Base-by-base conservation (phyloP, 345 rosid genomes). In the Moricandia arvensis region DNA sequence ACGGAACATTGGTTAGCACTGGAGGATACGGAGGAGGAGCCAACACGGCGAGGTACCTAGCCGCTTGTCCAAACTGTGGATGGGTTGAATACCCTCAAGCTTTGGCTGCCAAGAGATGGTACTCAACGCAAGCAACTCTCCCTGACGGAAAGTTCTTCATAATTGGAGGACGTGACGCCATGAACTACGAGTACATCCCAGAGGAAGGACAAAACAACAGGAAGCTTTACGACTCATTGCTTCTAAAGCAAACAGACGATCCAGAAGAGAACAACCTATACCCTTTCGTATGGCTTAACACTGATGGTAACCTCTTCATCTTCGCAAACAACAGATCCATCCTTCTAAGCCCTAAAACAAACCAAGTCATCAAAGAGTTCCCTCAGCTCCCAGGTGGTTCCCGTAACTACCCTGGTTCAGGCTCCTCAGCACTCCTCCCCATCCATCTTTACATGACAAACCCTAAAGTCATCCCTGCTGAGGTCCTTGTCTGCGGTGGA, bases 51-150 rank as follows among this genome's bases (percentile, higher is more conserved):
- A 83, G 98, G 69, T 81, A 82, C 78, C 68, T 94, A 4, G 26
- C 43, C 5, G 63, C 73, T 1, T 81, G 90, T 38, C 12, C 66
- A 0, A 64, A 33, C 16, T 85, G 92, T 67, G 76, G 54, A 0
- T 94, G 98, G 98, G 66, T 63, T 8, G 97, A 94, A 66, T 85
- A 82, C 75, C 89, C 91, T 8, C 75, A 81, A 0, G 87, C 88
- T 4, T 84, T 94, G 17, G 95, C 89, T 0, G 81, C 80, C 0
- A 83, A 80, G 6, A 86, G 98, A 87, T 94, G 98, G 98, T 91
- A 91, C 73, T 75, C 91, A 1, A 94, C 98, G 4, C 97, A 90
- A 74, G 89, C 87, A 55, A 81, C 83, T 63, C 79, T 94, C 49
- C 80, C 86, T 1, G 95, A 94, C 35, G 97, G 97, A 0, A 70